phyloP scores from a whole-genome alignment of 169 alveolate genomes.

The Eimeria acervulina region DNA sequence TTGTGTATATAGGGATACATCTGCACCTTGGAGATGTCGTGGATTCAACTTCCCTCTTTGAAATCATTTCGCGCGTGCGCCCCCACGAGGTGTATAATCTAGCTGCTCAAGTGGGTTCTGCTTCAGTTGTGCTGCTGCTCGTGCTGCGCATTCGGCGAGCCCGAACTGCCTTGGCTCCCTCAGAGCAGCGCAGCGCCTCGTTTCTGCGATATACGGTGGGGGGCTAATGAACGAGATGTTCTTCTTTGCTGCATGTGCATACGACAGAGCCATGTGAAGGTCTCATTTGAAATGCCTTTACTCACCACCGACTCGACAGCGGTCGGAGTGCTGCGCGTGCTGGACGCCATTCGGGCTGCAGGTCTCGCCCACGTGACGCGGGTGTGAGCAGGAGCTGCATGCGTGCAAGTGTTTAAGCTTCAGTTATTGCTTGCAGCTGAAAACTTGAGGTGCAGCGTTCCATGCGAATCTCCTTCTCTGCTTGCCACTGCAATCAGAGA shows the following conservation, averaged over 20 bases:
- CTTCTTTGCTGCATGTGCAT: neutral
- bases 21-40: constrained; percentile 92
- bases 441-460: neutral
- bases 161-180: neutral
- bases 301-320: constrained; percentile 90
- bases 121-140: constrained; percentile 1
- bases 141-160: neutral
- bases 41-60: constrained; percentile 87
- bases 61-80: constrained; percentile 82
- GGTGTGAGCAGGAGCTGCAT: constrained; percentile 53
- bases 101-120: constrained; percentile 88
- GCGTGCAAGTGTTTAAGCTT: neutral
- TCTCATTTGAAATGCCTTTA: constrained; percentile 92
- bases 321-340: constrained; percentile 88
- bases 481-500: neutral
- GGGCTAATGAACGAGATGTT: neutral
- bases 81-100: constrained; percentile 91
- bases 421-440: neutral
- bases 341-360: constrained; percentile 87
- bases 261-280: constrained; percentile 89
- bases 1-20: constrained; percentile 80
- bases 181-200: neutral
- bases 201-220: neutral
- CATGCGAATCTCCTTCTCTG: neutral
- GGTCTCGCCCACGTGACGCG: constrained; percentile 73